Evolutionary conservation across 176 grass and related monocot species (phyloP).

Genomic region (Bromus sterilis): DNA sequence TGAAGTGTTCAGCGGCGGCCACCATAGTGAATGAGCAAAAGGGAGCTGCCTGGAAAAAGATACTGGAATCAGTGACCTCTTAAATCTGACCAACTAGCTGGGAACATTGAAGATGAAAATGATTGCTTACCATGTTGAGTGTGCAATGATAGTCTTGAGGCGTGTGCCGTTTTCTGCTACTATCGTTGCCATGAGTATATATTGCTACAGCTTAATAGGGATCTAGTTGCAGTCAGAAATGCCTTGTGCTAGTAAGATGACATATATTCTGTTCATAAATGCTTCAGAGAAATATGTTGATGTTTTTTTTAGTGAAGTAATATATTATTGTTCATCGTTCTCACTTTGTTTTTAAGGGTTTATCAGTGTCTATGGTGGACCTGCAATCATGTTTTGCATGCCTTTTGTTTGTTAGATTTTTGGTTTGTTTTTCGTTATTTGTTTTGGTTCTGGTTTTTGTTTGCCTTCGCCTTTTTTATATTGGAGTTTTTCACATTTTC

Average conservation of each 20-base stretch:
- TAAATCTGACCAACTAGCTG: background rate
- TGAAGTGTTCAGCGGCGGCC: background rate
- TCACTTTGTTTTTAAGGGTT: background rate
- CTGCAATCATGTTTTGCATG: background rate
- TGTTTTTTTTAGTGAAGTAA: too few species aligned
- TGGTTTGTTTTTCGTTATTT: background rate
- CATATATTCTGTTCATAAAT: background rate
- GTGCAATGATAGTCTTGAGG: slow-evolving; percentile 12
- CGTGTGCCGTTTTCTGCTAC: background rate
- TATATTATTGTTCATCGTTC: background rate
- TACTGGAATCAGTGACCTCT: background rate
- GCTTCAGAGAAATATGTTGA: background rate
- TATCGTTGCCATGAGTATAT: background rate
- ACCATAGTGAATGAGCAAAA: background rate
- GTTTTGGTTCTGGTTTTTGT: background rate
- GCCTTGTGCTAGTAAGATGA: background rate
- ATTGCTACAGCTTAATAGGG: background rate
- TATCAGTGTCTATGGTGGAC: background rate
- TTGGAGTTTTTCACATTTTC: background rate
- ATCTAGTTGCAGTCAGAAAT: background rate
- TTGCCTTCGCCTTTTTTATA: background rate
- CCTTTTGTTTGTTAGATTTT: too few species aligned
- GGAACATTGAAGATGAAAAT: background rate
- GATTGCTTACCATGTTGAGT: background rate
- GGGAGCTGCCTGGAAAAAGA: background rate